These are phyloP conservation scores for Nakazawaea wyomingensis DNA, from an alignment of 805 yeast species.

Conservation along the genomic window DNA sequence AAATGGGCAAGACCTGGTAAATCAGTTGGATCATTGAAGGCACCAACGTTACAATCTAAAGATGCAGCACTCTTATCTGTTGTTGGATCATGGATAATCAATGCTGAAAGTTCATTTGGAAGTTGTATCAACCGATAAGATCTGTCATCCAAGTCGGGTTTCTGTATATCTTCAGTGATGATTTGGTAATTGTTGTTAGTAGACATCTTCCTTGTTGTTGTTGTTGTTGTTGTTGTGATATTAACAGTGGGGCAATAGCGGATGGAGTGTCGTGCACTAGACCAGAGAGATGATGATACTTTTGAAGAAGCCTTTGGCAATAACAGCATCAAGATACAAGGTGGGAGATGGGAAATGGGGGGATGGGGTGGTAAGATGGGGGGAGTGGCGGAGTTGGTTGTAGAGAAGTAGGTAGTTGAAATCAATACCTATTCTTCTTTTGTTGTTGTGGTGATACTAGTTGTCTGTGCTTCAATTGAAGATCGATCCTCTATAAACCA, in stretches of 20 bases:
- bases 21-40: slow-evolving; percentile 60
- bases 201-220: slow-evolving; percentile 10
- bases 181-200: slow-evolving; percentile 4
- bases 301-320: not conserved
- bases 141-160: slow-evolving; percentile 67
- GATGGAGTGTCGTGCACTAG: not conserved
- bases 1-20: slow-evolving; percentile 79
- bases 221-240: too few relatives aligned
- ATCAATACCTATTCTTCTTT: too few relatives aligned
- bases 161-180: slow-evolving; percentile 19
- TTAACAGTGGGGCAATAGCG: too few relatives aligned
- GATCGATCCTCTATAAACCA: too few relatives aligned
- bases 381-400: too few relatives aligned
- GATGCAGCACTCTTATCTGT: slow-evolving; percentile 79
- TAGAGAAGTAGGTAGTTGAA: not conserved
- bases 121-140: slow-evolving; percentile 61
- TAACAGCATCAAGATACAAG: not conserved
- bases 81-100: slow-evolving; percentile 61
- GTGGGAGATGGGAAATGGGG: too few relatives aligned
- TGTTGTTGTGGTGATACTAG: too few relatives aligned
- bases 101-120: slow-evolving; percentile 51
- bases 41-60: slow-evolving; percentile 72
- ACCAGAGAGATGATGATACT: not conserved
- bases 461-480: too few relatives aligned
- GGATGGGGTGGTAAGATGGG: too few relatives aligned